Conservation (phyloP, 495 filamentous ascomycete species). For the Polyplosphaeria fusca region DNA sequence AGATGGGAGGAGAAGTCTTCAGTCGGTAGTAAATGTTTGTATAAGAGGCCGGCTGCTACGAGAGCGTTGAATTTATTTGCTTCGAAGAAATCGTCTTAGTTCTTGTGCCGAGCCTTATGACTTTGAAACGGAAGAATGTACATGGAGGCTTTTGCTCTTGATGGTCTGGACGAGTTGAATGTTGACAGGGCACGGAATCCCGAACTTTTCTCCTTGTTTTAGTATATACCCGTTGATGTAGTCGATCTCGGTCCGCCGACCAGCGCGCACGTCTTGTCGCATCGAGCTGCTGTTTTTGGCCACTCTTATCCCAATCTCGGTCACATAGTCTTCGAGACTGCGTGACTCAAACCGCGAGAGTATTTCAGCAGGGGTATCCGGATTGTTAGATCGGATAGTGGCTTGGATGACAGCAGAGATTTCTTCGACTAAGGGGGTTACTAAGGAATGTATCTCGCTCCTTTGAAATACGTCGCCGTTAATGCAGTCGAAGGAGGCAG, state of each 20-base stretch:
- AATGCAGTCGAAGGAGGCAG: neutral
- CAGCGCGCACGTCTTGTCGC: constrained; percentile 28
- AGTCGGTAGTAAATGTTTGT: no score
- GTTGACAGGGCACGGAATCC: constrained; percentile 16
- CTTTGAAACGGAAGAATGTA: no score
- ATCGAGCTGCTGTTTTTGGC: constrained; percentile 26
- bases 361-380: neutral
- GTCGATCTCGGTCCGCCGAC: constrained; percentile 34
- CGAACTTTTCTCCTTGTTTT: constrained; percentile 20
- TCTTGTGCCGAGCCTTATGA: no score
- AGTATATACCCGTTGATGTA: constrained; percentile 38
- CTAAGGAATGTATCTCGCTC: neutral
- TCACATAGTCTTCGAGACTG: neutral
- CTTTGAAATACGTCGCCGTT: constrained; percentile 13
- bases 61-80: no score
- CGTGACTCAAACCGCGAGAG: neutral
- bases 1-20: no score
- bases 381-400: neutral
- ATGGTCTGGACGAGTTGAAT: neutral
- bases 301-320: neutral
- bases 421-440: neutral
- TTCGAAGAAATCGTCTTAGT: no score
- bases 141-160: neutral
- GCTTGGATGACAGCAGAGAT: constrained; percentile 1
- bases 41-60: no score